phyloP scores from a whole-genome alignment of 1,284 basidiomycete species.

The Agaricales sp. region DNA sequence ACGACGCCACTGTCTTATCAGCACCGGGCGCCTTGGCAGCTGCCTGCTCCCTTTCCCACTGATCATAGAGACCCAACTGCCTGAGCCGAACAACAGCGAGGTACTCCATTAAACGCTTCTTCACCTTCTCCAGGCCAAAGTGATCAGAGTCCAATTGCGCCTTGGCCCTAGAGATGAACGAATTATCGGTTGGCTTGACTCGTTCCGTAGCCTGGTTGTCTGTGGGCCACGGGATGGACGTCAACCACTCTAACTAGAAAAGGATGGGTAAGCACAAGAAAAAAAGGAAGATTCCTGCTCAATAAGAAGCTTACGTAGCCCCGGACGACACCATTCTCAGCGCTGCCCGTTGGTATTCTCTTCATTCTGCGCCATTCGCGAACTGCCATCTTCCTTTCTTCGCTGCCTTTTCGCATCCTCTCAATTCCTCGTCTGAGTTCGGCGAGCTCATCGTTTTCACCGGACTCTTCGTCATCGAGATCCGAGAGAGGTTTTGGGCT shows the following conservation, averaged over 20 bases:
- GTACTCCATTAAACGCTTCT: conserved; percentile 85
- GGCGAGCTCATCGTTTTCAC: conserved; percentile 70
- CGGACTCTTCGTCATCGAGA: conserved; percentile 63
- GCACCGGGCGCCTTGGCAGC: conserved; percentile 8
- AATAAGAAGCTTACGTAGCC: conserved; percentile 55
- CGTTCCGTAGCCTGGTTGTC: conserved; percentile 16
- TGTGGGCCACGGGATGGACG: conserved; percentile 66
- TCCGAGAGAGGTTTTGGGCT: conserved; percentile 19
- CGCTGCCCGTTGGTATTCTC: conserved; percentile 65
- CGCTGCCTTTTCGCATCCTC: conserved; percentile 63
- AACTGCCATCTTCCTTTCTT: conserved; percentile 75
- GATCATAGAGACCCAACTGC: conserved; percentile 43
- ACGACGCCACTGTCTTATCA: conserved; percentile 13
- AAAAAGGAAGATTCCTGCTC: conserved; percentile 4
- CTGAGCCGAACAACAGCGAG: conserved; percentile 79
- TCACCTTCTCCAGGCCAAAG: conserved; percentile 84
- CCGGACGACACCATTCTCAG: conserved; percentile 70
- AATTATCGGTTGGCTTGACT: conserved; percentile 16
- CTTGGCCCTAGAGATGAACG: conserved; percentile 56
- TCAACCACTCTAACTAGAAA: conserved; percentile 74
- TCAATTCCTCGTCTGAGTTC: conserved; percentile 76
- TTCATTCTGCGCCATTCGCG: conserved; percentile 72
- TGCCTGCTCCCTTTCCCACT: conserved; percentile 18
- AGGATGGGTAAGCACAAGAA: conserved; percentile 16
- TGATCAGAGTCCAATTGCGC: conserved; percentile 81